These are phyloP conservation scores for Kluyveromyces starmeri DNA, from an alignment of 805 yeast genomes.

Conservation along the genomic window DNA sequence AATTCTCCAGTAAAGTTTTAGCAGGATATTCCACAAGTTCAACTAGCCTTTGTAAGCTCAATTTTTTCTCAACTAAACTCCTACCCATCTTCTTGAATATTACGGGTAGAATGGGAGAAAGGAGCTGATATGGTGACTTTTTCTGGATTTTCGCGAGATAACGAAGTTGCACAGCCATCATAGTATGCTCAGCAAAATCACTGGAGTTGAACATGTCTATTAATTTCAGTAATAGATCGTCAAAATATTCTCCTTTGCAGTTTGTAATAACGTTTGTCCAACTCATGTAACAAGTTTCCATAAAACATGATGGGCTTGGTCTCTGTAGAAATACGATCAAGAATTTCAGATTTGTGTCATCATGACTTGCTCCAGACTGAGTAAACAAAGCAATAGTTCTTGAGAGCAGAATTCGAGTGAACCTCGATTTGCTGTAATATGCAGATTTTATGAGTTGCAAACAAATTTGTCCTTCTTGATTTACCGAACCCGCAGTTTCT, in stretches of 20 bases:
- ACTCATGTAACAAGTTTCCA: conserved; percentile 50
- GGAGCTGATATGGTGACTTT: conserved; percentile 67
- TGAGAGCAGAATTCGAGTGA: conserved; percentile 44
- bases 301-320: conserved; percentile 33
- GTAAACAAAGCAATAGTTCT: conserved; percentile 45
- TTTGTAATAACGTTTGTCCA: conserved; percentile 60
- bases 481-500: conserved; percentile 12
- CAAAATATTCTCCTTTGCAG: conserved; percentile 58
- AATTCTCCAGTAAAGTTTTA: conserved; percentile 54
- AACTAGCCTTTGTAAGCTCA: conserved; percentile 50
- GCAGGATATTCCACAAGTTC: conserved; percentile 56
- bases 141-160: conserved; percentile 47
- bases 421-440: conserved; percentile 40
- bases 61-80: conserved; percentile 39
- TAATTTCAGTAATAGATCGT: conserved; percentile 54
- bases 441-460: conserved; percentile 36
- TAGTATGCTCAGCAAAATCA: conserved; percentile 50
- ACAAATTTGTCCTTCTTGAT: not conserved
- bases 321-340: conserved; percentile 37
- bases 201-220: conserved; percentile 57
- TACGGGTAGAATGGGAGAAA: conserved; percentile 72
- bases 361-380: conserved; percentile 32
- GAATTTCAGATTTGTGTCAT: conserved; percentile 36
- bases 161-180: conserved; percentile 58
- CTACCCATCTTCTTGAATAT: conserved; percentile 57